These are phyloP conservation scores for Chlorella vulgaris DNA, from an alignment of 139 green algal species.

Conservation along the genomic window DNA sequence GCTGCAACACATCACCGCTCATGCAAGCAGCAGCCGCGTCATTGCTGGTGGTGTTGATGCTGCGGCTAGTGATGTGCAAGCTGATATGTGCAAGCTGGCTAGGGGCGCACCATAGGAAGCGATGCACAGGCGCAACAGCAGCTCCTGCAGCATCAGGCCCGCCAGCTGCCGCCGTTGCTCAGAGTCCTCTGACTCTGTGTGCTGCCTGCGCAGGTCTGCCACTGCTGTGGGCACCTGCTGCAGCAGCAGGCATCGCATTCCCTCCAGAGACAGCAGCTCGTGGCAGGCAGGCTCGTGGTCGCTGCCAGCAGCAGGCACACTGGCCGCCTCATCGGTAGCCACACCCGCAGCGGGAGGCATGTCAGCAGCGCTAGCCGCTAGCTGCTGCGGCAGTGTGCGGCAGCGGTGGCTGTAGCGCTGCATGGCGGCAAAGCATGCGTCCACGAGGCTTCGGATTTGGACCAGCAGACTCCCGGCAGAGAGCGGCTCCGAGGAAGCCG, in stretches of 20 bases:
- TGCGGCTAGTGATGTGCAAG: too few relatives aligned
- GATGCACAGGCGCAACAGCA: constrained; percentile 23
- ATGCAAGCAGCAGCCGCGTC: too few relatives aligned
- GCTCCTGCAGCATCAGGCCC: not conserved
- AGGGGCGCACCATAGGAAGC: constrained; percentile 6
- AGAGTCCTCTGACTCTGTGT: not conserved
- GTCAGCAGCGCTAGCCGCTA: too few relatives aligned
- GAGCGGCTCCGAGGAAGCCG: not conserved
- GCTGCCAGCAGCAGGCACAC: too few relatives aligned
- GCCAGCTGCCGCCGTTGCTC: not conserved
- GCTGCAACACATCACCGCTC: too few relatives aligned
- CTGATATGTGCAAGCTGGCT: too few relatives aligned
- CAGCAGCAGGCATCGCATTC: constrained; percentile 23
- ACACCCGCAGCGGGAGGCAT: too few relatives aligned
- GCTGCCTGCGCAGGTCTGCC: constrained; percentile 18
- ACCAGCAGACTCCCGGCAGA: not conserved
- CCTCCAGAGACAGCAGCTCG: not conserved
- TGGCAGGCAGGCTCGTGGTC: not conserved
- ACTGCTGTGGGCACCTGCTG: constrained; percentile 9
- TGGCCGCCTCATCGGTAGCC: too few relatives aligned
- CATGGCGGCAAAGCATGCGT: not conserved
- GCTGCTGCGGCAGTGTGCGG: not conserved
- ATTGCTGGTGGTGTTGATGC: too few relatives aligned
- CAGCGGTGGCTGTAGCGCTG: not conserved
- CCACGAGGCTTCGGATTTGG: not conserved